Evolutionary conservation across 2,329 filamentous ascomycete species (phyloP), one percentile per base, ranked within the genome.

Genomic region (Fusarium humuli): DNA sequence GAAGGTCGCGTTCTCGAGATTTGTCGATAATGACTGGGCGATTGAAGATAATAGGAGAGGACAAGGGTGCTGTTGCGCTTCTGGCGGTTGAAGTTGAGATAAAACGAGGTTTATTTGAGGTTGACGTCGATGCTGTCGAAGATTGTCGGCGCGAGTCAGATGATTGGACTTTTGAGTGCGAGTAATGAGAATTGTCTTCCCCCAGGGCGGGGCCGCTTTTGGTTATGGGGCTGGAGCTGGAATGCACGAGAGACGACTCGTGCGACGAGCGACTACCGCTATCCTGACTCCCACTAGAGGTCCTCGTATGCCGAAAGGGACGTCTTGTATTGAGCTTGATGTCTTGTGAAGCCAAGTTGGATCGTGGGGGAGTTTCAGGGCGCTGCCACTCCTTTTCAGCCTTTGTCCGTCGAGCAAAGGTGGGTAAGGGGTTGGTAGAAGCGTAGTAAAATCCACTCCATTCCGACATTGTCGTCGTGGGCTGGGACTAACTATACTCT

Each of bases 381-480:
- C 61, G 69, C 61, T 66, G 72, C 50, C 69, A 66, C 72, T 75
- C 73, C 72, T 75, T 75, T 76, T 76, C 72, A 76, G 69, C 63
- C 55, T 73, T 65, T 58, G 62, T 58, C 56, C 65, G 61, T 58
- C 61, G 72, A 68, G 50, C 25, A 61, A 67, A 75, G 73, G 73
- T 75, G 73, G 74, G 66, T 74, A 76, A 76, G 73, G 75, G 75
- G 75, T 75, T 73, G 63, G 71, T 70, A 68, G 72, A 69, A 65
- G 72, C 69, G 68, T 74, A 76, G 66, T 70, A 67, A 73, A 76
- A 75, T 69, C 75, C 75, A 69, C 73, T 76, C 75, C 75, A 76
- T 75, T 76, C 75, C 73, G 75, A 76, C 75, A 76, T 76, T 70
- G 65, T 76, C 69, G 61, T 58, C 63, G 57, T 71, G 68, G 63